Base-by-base conservation (phyloP, 306 rosid genomes). In the Quercus cerris region DNA sequence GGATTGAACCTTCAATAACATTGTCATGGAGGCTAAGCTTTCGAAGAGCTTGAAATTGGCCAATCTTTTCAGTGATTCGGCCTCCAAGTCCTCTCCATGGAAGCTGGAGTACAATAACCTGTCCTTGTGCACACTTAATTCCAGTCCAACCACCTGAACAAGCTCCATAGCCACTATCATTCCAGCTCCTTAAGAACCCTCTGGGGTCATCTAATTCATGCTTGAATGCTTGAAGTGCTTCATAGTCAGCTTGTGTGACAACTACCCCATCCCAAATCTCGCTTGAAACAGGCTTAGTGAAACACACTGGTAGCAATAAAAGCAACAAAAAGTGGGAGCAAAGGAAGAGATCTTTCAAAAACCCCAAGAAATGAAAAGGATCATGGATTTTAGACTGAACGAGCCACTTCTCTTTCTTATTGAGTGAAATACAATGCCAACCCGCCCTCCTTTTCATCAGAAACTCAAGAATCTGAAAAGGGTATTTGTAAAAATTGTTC, bases 21-120 rank as follows among this genome's bases (percentile, higher is more conserved):
- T 94, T 94, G 77, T 94, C 95, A 12, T 94, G 98, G 74, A 94
- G 91, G 78, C 97, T 94, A 12, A 94, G 92, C 83, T 94, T 94
- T 71, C 97, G 75, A 11, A 94, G 92, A 5, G 89, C 97, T 23
- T 83, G 88, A 76, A 94, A 93, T 62, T 89, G 97, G 7, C 97
- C 93, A 6, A 94, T 92, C 71, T 81, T 92, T 22, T 89, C 87
- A 0, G 98, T 81, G 86, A 94, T 88, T 52, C 73, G 80, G 0
- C 98, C 98, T 14, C 88, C 81, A 11, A 94, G 78, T 22, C 93
- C 93, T 75, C 87, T 92, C 97, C 97, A 94, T 15, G 97, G 98
- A 81, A 94, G 97, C 84, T 94, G 91, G 51, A 94, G 85, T 6
- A 92, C 97, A 84, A 94, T 94, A 10, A 94, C 98, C 73, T 90